Evolutionary conservation across 2,329 filamentous ascomycete genomes (phyloP).

Genomic region (Didymella keratinophila): DNA sequence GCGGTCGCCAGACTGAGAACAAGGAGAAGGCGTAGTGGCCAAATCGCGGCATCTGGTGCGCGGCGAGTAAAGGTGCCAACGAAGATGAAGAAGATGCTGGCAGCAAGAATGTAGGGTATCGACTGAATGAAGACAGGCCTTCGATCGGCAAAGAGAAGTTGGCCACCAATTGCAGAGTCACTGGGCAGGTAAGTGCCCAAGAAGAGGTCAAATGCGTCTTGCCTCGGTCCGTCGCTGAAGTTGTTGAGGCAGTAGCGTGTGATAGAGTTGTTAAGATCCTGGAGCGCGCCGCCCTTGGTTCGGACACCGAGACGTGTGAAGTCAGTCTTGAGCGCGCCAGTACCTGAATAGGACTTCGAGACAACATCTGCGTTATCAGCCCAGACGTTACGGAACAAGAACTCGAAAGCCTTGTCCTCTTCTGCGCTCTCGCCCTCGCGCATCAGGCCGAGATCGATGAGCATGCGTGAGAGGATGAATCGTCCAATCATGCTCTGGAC

Average conservation of each 20-base stretch:
- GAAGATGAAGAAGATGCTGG: slow-evolving; percentile 83
- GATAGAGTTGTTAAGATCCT: slow-evolving; percentile 86
- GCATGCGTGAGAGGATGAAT: slow-evolving; percentile 86
- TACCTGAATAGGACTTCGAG: slow-evolving; percentile 90
- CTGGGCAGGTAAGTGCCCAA: slow-evolving; percentile 84
- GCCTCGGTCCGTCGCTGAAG: slow-evolving; percentile 89
- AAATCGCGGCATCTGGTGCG: slow-evolving; percentile 75
- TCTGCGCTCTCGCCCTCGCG: slow-evolving; percentile 77
- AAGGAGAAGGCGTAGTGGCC: slow-evolving; percentile 83
- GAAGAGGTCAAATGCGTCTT: slow-evolving; percentile 96
- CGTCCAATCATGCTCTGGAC: slow-evolving; percentile 97
- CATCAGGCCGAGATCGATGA: slow-evolving; percentile 83
- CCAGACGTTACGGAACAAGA: slow-evolving; percentile 96
- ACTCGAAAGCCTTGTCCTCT: slow-evolving; percentile 83
- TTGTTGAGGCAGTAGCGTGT: slow-evolving; percentile 94
- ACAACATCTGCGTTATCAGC: slow-evolving; percentile 98
- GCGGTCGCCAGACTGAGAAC: slow-evolving; percentile 77
- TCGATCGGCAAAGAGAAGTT: slow-evolving; percentile 81
- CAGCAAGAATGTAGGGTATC: slow-evolving; percentile 89
- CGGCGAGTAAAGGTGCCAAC: slow-evolving; percentile 76
- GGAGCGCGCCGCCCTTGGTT: slow-evolving; percentile 82
- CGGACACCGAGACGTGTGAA: slow-evolving; percentile 92
- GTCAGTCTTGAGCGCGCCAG: slow-evolving; percentile 96
- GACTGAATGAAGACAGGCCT: slow-evolving; percentile 88
- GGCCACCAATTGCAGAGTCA: slow-evolving; percentile 72